These are phyloP conservation scores for Xylaria bambusicola DNA, from an alignment of 495 filamentous ascomycete species.

Conservation along the genomic window DNA sequence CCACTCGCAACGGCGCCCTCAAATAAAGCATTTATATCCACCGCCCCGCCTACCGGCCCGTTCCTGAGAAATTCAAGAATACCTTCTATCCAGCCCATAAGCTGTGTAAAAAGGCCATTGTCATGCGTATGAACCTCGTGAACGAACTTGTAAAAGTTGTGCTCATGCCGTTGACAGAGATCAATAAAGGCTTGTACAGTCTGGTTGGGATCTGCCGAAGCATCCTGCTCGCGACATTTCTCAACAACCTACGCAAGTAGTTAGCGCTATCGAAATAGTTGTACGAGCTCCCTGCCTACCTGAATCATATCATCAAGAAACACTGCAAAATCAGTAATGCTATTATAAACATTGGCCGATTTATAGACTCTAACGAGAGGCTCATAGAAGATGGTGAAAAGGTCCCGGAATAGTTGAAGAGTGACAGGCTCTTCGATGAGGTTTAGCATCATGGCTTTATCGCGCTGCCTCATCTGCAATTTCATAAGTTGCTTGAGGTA, in stretches of 20 bases:
- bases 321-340: conserved; percentile 89
- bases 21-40: conserved; percentile 94
- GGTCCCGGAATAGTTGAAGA: conserved; percentile 87
- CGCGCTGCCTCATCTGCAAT: conserved; percentile 84
- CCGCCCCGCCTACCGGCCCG: conserved; percentile 72
- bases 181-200: conserved; percentile 99
- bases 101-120: conserved; percentile 89
- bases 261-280: conserved; percentile 11
- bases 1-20: conserved; percentile 69
- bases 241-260: conserved; percentile 65
- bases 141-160: conserved; percentile 98
- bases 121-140: conserved; percentile 99
- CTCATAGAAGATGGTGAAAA: conserved; percentile 99
- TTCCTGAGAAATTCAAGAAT: conserved; percentile 91
- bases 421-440: conserved; percentile 96
- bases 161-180: conserved; percentile 89
- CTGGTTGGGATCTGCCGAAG: conserved; percentile 93
- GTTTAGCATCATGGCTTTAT: conserved; percentile 95
- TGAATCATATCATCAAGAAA: conserved; percentile 91
- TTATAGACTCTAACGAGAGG: conserved; percentile 96
- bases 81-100: conserved; percentile 98
- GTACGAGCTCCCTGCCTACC: conserved; percentile 32
- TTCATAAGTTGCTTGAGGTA: conserved; percentile 94
- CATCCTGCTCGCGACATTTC: conserved; percentile 85
- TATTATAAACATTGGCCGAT: conserved; percentile 96